Conservation (phyloP, 768 basidiomycete genomes). For the Auriscalpium microsporum region DNA sequence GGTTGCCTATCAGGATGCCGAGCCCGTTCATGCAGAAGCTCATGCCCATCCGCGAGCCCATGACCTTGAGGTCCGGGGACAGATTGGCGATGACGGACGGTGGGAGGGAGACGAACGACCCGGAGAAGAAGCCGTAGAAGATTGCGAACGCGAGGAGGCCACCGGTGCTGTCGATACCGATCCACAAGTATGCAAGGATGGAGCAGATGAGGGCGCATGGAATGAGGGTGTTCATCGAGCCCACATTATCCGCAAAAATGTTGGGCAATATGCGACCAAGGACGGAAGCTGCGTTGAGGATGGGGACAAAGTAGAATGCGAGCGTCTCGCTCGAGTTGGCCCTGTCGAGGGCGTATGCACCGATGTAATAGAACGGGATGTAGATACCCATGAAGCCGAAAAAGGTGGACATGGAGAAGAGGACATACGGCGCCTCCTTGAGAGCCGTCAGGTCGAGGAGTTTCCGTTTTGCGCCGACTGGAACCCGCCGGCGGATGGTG, state of each 20-base stretch:
- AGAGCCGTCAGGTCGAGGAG: constrained; percentile 11
- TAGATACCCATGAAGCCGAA: constrained; percentile 13
- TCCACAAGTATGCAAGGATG: constrained; percentile 34
- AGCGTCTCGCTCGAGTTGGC: constrained; percentile 9
- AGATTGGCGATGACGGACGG: neutral
- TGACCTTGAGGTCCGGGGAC: neutral
- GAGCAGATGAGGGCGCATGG: constrained; percentile 27
- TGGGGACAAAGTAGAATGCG: constrained; percentile 29
- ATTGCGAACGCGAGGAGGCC: constrained; percentile 33
- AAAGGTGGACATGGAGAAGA: constrained; percentile 14
- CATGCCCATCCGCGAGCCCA: neutral
- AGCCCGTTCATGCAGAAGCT: no score
- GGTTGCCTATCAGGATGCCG: no score
- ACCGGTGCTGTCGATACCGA: constrained; percentile 26
- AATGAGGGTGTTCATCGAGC: constrained; percentile 38
- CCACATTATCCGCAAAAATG: constrained; percentile 41
- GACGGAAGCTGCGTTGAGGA: constrained; percentile 48
- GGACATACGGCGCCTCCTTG: constrained; percentile 18
- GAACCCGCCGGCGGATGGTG: constrained; percentile 15
- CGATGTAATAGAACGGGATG: constrained; percentile 22
- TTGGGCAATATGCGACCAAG: constrained; percentile 54
- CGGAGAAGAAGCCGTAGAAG: constrained; percentile 41
- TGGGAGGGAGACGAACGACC: constrained; percentile 22
- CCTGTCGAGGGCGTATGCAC: constrained; percentile 16
- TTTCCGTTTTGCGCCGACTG: constrained; percentile 10